These are phyloP conservation scores for Paramarasmius palmivorus DNA, from an alignment of 1,284 basidiomycete genomes.

Conservation along the genomic window DNA sequence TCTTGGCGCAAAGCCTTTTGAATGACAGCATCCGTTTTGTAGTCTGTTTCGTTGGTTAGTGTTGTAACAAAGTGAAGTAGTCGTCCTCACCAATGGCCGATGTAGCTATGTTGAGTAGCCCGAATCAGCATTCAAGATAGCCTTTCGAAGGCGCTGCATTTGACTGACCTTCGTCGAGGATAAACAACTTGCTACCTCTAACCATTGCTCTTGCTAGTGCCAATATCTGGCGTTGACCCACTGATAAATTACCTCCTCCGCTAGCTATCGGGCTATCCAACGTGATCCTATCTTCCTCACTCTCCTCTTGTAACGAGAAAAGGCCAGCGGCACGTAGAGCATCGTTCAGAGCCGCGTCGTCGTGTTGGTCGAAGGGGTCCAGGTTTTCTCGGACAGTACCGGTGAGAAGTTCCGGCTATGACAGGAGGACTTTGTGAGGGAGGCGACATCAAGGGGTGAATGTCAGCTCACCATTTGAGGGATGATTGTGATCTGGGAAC, in stretches of 20 bases:
- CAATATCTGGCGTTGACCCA: slow-evolving; percentile 72
- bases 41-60: slow-evolving; percentile 35
- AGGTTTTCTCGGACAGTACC: slow-evolving; percentile 59
- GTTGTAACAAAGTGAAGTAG: background rate
- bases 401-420: slow-evolving; percentile 63
- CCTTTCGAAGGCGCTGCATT: background rate
- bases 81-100: slow-evolving; percentile 47
- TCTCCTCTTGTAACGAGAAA: slow-evolving; percentile 50
- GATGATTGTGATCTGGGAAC: slow-evolving; percentile 65
- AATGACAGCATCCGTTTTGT: slow-evolving; percentile 59
- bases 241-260: slow-evolving; percentile 66
- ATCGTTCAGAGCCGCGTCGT: slow-evolving; percentile 62
- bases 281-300: slow-evolving; percentile 48
- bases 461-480: slow-evolving; percentile 44
- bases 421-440: slow-evolving; percentile 33
- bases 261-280: slow-evolving; percentile 53
- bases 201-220: slow-evolving; percentile 61
- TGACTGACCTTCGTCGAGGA: slow-evolving; percentile 56
- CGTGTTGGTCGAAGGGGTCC: slow-evolving; percentile 73
- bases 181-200: slow-evolving; percentile 56
- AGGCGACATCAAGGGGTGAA: slow-evolving; percentile 24
- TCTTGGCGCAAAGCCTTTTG: slow-evolving; percentile 57
- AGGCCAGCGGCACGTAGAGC: slow-evolving; percentile 58
- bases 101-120: slow-evolving; percentile 35
- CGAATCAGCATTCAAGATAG: background rate